Evolutionary conservation across 1,284 basidiomycete genomes (phyloP), one percentile per base, ranked within the genome.

Genomic region (Ceratobasidium sp.): DNA sequence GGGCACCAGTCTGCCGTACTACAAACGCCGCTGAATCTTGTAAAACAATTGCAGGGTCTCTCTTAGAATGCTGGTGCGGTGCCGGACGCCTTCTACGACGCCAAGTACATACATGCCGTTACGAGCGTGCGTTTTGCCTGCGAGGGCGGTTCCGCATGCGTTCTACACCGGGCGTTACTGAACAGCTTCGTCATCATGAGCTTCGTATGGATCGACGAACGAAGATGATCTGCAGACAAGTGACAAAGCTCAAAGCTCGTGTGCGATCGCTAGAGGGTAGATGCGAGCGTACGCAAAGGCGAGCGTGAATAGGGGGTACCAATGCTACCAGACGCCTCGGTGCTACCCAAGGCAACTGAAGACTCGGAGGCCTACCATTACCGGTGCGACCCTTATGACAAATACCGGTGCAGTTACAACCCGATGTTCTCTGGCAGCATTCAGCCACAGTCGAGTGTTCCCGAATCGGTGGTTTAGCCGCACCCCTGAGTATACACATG

Each of bases 311-410:
- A n/a, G n/a, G n/a, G n/a, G 53, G 19, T 37, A 46, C 13, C 53
- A 24, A 7, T 54, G n/a, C 53, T 46, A 41, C 37, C 34, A 5
- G 27, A 22, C 27, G 24, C 34, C 64, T 39, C n/a, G 49, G 2
- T 37, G 22, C 49, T 39, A 69, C 9, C 39, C 27, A 69, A 51
- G 53, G 54, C 39, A 58, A n/a, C n/a, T 58, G n/a, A 19, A 41
- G 9, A 31, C 56, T 39, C 22, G 61, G 29, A 27, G n/a, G 39
- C 49, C 7, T 68, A 34, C 64, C 11, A 34, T 16, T 39, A n/a
- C 46, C 24, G 16, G 64, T 24, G n/a, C 49, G 49, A 68, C 64
- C 64, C 64, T 68, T 34, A 59, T 31, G 6, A 59, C 56, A 13
- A 37, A n/a, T 59, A 19, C 9, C 7, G 6, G 19, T n/a, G 61